Evolutionary conservation across 2,329 filamentous ascomycete genomes (phyloP).

Genomic region (Colletotrichum eremochloae): DNA sequence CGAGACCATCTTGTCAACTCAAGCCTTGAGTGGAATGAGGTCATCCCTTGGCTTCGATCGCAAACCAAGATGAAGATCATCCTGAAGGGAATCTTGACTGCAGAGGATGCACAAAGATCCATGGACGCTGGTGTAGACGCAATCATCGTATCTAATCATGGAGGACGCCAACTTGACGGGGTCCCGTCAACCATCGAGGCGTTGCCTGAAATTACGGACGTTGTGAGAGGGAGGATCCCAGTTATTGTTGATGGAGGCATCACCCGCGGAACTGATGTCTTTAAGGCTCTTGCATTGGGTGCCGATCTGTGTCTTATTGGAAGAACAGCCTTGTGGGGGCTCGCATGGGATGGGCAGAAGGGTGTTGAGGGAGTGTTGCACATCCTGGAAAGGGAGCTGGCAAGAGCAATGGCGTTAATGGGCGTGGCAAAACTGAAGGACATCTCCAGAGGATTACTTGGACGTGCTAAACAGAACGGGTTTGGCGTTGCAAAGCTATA

Average conservation of each 20-base stretch:
- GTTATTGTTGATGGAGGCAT: conserved; percentile 43
- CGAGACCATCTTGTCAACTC: conserved; percentile 40
- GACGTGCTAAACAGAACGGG: conserved; percentile 23
- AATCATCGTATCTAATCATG: conserved; percentile 45
- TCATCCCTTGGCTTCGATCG: conserved; percentile 44
- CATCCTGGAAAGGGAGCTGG: conserved; percentile 35
- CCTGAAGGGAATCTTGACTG: conserved; percentile 44
- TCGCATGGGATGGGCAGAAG: conserved; percentile 39
- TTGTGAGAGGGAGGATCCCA: conserved; percentile 43
- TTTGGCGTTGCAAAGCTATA: conserved; percentile 38
- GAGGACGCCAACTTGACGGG: conserved; percentile 42
- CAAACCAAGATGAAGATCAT: conserved; percentile 47
- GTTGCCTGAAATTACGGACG: conserved; percentile 33
- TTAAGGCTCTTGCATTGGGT: conserved; percentile 38
- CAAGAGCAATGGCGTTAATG: conserved; percentile 36
- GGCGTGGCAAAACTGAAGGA: conserved; percentile 33
- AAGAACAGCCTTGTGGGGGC: conserved; percentile 37
- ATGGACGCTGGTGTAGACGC: conserved; percentile 43
- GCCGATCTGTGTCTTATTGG: conserved; percentile 38
- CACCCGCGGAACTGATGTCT: conserved; percentile 36
- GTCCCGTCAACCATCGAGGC: conserved; percentile 43
- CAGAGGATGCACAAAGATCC: conserved; percentile 43
- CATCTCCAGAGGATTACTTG: conserved; percentile 31
- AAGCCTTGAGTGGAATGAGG: conserved; percentile 45
- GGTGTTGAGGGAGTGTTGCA: conserved; percentile 41